These are phyloP conservation scores for Alisma plantagoaquatica DNA, from an alignment of 106 monocot genomes.

Conservation along the genomic window DNA sequence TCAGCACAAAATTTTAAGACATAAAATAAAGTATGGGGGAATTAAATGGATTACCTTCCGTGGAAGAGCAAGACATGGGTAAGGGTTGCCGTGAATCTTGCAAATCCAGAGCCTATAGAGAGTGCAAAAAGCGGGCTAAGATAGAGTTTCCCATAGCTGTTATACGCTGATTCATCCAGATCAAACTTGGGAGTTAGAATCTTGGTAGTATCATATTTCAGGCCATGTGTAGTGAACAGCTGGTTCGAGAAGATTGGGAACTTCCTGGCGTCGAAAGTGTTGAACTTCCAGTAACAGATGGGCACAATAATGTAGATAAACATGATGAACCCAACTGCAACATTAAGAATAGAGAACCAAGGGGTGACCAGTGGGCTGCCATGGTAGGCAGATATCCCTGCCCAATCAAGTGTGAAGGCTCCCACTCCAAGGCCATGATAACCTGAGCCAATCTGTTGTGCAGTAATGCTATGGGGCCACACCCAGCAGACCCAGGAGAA, in stretches of 20 bases:
- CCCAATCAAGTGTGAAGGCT: constrained; percentile 88
- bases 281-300: constrained; percentile 76
- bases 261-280: constrained; percentile 66
- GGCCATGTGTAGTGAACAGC: constrained; percentile 58
- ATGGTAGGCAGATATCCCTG: constrained; percentile 84
- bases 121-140: constrained; percentile 79
- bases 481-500: constrained; percentile 92
- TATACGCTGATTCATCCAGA: constrained; percentile 67
- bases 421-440: constrained; percentile 82
- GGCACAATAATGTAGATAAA: constrained; percentile 86
- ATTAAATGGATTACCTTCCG: constrained; percentile 71
- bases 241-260: constrained; percentile 93
- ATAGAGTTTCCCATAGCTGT: constrained; percentile 68
- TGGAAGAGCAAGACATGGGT: constrained; percentile 73
- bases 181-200: constrained; percentile 53
- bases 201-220: constrained; percentile 61
- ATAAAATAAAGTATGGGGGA: no score
- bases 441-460: constrained; percentile 82
- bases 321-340: constrained; percentile 68
- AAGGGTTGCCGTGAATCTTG: constrained; percentile 64
- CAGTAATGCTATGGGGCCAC: constrained; percentile 77
- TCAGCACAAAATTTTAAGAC: no score
- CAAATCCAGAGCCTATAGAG: constrained; percentile 76
- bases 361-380: constrained; percentile 81
- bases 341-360: constrained; percentile 75